Percentiles rank a stretch among this genome's conserved stretches.
Conservation (phyloP, 2,329 filamentous ascomycete genomes). For the Fusarium acutatum region DNA sequence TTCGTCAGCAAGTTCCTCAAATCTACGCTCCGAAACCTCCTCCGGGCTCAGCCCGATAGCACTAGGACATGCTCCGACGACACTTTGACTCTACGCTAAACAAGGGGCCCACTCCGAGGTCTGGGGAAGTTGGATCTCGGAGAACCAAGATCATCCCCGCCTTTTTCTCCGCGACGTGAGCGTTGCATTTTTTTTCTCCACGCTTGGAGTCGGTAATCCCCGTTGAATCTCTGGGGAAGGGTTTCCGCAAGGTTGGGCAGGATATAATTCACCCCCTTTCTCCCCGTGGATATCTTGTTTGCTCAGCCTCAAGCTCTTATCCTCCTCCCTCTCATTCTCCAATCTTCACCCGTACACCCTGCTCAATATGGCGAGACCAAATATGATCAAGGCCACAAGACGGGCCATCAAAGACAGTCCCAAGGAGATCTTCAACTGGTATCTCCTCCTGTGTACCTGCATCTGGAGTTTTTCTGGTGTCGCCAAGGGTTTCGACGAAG, state of each 20-base stretch:
- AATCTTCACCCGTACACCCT: too few relatives aligned
- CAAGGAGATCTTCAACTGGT: conserved; percentile 43
- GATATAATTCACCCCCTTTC: background rate
- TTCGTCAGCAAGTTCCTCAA: background rate
- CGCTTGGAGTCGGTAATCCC: background rate
- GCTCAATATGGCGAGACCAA: conserved; percentile 4
- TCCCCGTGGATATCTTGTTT: too few relatives aligned
- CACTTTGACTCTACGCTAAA: background rate
- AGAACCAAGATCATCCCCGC: background rate
- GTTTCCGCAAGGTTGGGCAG: too few relatives aligned
- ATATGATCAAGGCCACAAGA: conserved; percentile 40
- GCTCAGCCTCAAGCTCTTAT: background rate
- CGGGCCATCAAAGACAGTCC: conserved; percentile 40
- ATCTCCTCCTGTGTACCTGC: conserved; percentile 38
- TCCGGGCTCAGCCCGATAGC: background rate
- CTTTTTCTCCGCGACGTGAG: background rate
- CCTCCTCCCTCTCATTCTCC: too few relatives aligned
- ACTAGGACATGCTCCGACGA: conserved; percentile 7
- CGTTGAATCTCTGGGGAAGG: background rate
- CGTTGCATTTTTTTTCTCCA: background rate
- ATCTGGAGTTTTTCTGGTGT: conserved; percentile 44
- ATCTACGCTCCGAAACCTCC: background rate
- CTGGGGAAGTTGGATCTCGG: background rate
- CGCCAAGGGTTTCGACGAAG: conserved; percentile 45
- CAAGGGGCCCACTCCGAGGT: background rate